Conservation (phyloP, 2,329 filamentous ascomycete genomes). For the Thelonectria rubi region DNA sequence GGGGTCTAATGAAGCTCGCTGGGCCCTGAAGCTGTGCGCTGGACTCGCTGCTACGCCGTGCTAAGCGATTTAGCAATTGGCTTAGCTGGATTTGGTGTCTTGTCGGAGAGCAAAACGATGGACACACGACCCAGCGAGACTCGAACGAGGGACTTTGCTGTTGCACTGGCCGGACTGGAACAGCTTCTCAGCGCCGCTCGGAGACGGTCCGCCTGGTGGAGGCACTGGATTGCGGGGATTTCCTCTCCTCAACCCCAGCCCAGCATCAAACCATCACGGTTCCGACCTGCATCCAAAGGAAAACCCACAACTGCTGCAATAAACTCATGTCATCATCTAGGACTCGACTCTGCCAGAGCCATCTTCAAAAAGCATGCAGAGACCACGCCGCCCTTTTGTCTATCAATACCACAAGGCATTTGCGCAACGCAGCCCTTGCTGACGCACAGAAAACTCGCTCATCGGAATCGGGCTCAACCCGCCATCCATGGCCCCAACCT, state of each 20-base stretch:
- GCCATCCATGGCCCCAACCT: slow-evolving; percentile 6
- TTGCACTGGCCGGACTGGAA: background rate
- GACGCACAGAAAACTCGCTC: slow-evolving; percentile 2
- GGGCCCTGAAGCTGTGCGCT: background rate
- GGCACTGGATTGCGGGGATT: background rate
- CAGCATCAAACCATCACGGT: background rate
- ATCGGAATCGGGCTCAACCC: background rate
- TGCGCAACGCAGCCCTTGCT: background rate
- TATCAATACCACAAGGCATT: slow-evolving; percentile 9
- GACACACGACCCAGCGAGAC: too few species aligned
- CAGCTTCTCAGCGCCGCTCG: background rate
- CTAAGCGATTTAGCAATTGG: too few species aligned
- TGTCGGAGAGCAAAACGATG: too few species aligned
- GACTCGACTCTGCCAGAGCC: background rate
- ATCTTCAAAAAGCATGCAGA: background rate
- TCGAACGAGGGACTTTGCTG: too few species aligned
- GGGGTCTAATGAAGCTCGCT: background rate
- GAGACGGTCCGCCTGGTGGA: background rate
- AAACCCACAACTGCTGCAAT: background rate
- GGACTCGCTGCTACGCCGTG: background rate
- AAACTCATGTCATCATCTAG: background rate
- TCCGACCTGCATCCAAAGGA: background rate
- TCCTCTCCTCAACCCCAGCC: background rate
- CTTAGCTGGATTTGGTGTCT: too few species aligned
- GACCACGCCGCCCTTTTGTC: slow-evolving; percentile 2